Evolutionary conservation across 495 filamentous ascomycete species (phyloP), one percentile per base, ranked within the genome.

Genomic region (Physcia stellaris): DNA sequence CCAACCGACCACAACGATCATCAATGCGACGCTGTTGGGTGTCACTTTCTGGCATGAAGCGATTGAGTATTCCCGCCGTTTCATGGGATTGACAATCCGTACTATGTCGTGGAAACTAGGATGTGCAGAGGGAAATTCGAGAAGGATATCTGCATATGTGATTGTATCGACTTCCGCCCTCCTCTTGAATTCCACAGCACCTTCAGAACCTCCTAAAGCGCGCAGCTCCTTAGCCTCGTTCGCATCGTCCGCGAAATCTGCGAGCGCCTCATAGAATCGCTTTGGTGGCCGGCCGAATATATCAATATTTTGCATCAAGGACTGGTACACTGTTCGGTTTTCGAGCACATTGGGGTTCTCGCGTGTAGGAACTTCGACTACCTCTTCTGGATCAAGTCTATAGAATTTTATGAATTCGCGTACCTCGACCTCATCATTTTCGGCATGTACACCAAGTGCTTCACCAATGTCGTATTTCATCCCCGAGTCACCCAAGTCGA

Each of bases 1-100:
- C 92, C 92, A 98, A 64, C 75, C 71, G 48, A 98, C 90, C n/a
- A 86, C 88, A 32, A 98, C 90, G 52, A 98, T 93, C 73, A 96
- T 86, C 42, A 98, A 70, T n/a, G 84, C 71, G 34, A 98, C 85
- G 43, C 71, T 75, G 46, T 68, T 83, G 2, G 90, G 87, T 2
- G 81, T 83, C 5, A 93, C 87, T 45, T 85, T 84, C 62, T 96
- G 90, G 35, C 83, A 84, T 7, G 88, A 95, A 21, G 90, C 92
- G 48, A 98, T 95, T 17, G 83, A 92, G 74, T 98, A 98, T 59
- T 98, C 90, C 38, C 90, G 75, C 36, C 90, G 83, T 70, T 96
- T 98, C 63, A 94, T 73, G 6, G 90, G 92, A 36, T 70, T 73
- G 35, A 98, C 79, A 38, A 98, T 83, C 47, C 80, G 79, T 37